Base-by-base conservation (phyloP, 2,329 filamentous ascomycete species). In the Amphichorda felina region DNA sequence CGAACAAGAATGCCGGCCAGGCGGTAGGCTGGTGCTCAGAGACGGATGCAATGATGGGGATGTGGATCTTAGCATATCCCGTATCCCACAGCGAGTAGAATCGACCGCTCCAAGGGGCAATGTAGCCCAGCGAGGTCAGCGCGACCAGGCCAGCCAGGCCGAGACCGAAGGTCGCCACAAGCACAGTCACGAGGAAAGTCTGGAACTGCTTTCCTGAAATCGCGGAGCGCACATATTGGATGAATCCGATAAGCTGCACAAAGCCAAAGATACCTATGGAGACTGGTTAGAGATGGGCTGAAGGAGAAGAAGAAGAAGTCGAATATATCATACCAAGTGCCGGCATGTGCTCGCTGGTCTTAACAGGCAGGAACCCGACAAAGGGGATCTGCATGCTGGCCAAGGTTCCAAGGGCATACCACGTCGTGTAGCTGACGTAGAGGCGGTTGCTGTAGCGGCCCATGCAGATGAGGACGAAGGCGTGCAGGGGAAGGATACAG, bases 41-140 rank as follows among this genome's bases (percentile, higher is more conserved):
- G 32, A 98, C 91, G n/a, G 91, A 98, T 4, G 91, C 91, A 57
- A 98, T 98, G 55, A 98, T 98, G 41, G 91, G 91, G 54, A 98
- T 98, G 54, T 98, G 91, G 44, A 96, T 93, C 71, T 98, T 98
- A 51, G 91, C 91, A 55, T 98, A 98, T 49, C 86, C 82, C 5
- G 91, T 98, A 57, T 98, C 93, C 87, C 89, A 98, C 22, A 98
- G 77, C 16, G 93, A 98, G 68, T 98, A 98, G 73, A 98, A 98
- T 50, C 91, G 88, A 43, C 91, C 91, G 50, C 84, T 87, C 91
- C 91, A 98, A 14, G 93, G 91, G 16, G 93, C 91, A 58, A 98
- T 91, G 45, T 91, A 82, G 41, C 91, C 91, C 14, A 85, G 75
- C 15, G 88, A 78, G 7, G 89, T 95, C 34, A 98, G 70, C n/a